phyloP scores from a whole-genome alignment of 2,329 filamentous ascomycete genomes.

The Fusarium kyushuense region DNA sequence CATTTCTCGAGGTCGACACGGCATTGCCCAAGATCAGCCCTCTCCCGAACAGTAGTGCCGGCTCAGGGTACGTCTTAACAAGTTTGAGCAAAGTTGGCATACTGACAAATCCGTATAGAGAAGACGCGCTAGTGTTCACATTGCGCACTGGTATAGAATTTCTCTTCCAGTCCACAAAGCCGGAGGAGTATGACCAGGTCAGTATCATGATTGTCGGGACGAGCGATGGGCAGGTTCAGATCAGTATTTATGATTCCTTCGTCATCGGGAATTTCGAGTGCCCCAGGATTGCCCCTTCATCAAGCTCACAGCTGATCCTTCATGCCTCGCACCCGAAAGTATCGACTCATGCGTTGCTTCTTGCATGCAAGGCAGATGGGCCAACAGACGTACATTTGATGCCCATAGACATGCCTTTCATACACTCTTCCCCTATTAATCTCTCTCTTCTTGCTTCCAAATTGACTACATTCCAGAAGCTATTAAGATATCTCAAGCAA shows the following conservation, averaged over 20 bases:
- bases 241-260: constrained; percentile 89
- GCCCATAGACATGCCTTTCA: constrained; percentile 85
- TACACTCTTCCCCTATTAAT: constrained; percentile 81
- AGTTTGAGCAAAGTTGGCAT: background rate
- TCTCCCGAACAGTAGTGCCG: constrained; percentile 70
- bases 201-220: constrained; percentile 83
- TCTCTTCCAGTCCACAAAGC: constrained; percentile 72
- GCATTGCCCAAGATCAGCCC: constrained; percentile 82
- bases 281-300: constrained; percentile 51
- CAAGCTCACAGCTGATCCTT: constrained; percentile 56
- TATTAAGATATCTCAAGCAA: constrained; percentile 87
- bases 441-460: constrained; percentile 87
- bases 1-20: constrained; percentile 79
- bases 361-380: constrained; percentile 55
- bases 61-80: constrained; percentile 64
- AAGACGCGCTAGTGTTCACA: constrained; percentile 75
- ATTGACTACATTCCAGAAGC: constrained; percentile 86
- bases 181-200: constrained; percentile 77
- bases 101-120: constrained; percentile 48
- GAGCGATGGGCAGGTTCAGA: constrained; percentile 76
- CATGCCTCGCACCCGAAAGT: constrained; percentile 80
- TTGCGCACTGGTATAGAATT: constrained; percentile 76
- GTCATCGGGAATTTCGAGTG: constrained; percentile 76
- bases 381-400: constrained; percentile 65
- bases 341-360: constrained; percentile 81